A percentile compares a stretch with the other conserved stretches of the same genome.
phyloP scores from a whole-genome alignment of 345 rosid species.

The Cardamine resedifolia region DNA sequence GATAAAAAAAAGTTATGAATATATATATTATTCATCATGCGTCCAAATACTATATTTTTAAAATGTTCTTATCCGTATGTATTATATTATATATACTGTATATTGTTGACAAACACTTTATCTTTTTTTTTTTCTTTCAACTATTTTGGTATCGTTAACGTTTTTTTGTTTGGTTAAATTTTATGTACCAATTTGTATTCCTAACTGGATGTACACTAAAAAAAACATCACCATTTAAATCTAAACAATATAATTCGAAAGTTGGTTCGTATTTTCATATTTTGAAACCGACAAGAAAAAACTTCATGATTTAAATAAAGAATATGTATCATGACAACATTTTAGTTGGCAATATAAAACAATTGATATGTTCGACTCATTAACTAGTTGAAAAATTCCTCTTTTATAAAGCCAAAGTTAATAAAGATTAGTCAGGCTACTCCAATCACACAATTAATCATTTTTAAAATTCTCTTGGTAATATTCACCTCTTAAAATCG shows the following conservation, averaged over 20 bases:
- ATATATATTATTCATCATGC: no score
- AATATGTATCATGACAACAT: conserved; percentile 1
- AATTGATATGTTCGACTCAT: conserved; percentile 19
- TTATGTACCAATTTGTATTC: neutral
- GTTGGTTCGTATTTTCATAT: neutral
- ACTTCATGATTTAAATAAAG: neutral
- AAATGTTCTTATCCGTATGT: no score
- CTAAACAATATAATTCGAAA: neutral
- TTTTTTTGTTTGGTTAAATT: no score
- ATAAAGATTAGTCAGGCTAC: conserved; percentile 22
- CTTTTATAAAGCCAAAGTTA: conserved; percentile 8
- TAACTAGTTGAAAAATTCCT: conserved; percentile 16
- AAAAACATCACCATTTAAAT: neutral
- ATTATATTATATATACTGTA: no score
- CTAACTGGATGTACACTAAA: neutral
- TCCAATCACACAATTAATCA: conserved; percentile 27
- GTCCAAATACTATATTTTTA: no score
- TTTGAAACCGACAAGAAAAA: conserved; percentile 2
- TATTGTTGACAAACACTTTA: no score
- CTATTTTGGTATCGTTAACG: neutral
- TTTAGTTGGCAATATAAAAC: conserved; percentile 26
- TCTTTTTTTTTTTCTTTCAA: no score
- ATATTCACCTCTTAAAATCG: conserved; percentile 23
- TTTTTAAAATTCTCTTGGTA: conserved; percentile 1
- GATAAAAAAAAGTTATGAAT: no score